phyloP scores from a whole-genome alignment of 176 grass and related monocot species.

The Oryza officinalis region DNA sequence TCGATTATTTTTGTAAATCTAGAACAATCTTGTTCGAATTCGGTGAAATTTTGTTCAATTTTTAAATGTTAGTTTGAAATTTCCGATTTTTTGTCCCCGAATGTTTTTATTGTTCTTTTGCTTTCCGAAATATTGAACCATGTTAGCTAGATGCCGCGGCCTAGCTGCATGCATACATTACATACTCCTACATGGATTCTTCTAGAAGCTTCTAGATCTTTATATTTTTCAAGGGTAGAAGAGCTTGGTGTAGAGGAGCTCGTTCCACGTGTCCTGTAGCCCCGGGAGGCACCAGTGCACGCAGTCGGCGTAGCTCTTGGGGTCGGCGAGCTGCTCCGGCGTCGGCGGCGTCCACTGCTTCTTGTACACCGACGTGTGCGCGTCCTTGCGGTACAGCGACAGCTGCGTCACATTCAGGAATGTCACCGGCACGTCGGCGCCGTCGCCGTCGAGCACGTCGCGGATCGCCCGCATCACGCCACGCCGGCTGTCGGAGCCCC shows the following conservation, averaged over 20 bases:
- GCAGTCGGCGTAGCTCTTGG: constrained; percentile 67
- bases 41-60: not conserved
- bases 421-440: constrained; percentile 53
- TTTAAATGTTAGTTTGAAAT: not conserved
- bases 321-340: constrained; percentile 51
- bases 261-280: constrained; percentile 75
- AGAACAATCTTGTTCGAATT: not conserved
- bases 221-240: constrained; percentile 49
- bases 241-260: constrained; percentile 68
- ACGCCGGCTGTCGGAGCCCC: constrained; percentile 73
- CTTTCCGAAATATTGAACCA: not conserved
- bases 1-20: not conserved
- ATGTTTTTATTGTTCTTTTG: not conserved
- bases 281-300: constrained; percentile 79
- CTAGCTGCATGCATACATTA: not conserved
- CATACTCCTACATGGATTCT: not conserved
- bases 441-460: constrained; percentile 54
- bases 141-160: not conserved
- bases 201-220: not conserved
- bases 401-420: constrained; percentile 75
- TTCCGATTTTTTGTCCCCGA: not conserved
- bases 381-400: constrained; percentile 65
- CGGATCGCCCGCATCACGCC: constrained; percentile 63
- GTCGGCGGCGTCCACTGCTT: constrained; percentile 58
- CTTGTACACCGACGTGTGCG: constrained; percentile 83